A percentile compares a stretch with the other conserved stretches of the same genome.
Conservation (phyloP, 495 filamentous ascomycete genomes). For the Peziza echinospora region DNA sequence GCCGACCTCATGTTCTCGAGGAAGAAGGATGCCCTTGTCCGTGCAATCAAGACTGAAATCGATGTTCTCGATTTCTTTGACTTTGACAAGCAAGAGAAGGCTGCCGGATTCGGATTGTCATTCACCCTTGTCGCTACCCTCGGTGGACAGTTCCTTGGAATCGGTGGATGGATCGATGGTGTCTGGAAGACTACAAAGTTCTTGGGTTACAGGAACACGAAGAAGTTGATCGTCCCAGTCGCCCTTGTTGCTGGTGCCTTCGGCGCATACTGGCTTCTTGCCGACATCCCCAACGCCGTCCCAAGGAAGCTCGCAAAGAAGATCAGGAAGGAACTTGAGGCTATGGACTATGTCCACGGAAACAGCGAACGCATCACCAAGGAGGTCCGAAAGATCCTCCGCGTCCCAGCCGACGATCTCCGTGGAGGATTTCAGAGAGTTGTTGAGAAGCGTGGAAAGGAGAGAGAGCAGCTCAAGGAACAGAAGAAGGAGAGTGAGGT, state of each 20-base stretch:
- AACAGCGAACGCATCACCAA: slow-evolving; percentile 65
- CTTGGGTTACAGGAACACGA: slow-evolving; percentile 62
- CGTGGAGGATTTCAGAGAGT: slow-evolving; percentile 56
- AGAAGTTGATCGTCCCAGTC: slow-evolving; percentile 62
- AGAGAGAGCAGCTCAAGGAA: slow-evolving; percentile 60
- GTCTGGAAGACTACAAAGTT: slow-evolving; percentile 56
- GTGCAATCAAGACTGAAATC: slow-evolving; percentile 66
- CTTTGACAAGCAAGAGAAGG: slow-evolving; percentile 81
- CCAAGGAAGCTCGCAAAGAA: slow-evolving; percentile 70
- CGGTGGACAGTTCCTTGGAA: slow-evolving; percentile 56
- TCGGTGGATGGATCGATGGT: slow-evolving; percentile 75
- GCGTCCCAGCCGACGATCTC: slow-evolving; percentile 61
- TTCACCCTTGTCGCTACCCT: slow-evolving; percentile 78
- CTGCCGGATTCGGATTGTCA: slow-evolving; percentile 79
- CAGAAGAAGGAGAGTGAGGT: slow-evolving; percentile 50
- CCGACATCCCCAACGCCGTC: slow-evolving; percentile 68
- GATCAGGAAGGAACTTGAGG: slow-evolving; percentile 51
- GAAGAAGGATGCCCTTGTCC: slow-evolving; percentile 53
- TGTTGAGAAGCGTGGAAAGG: slow-evolving; percentile 55
- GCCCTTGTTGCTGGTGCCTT: slow-evolving; percentile 55
- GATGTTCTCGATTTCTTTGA: slow-evolving; percentile 91
- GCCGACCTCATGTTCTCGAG: slow-evolving; percentile 81
- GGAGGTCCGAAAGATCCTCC: slow-evolving; percentile 69
- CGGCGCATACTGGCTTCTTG: slow-evolving; percentile 54
- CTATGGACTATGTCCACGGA: slow-evolving; percentile 76